phyloP scores from a whole-genome alignment of 257 asterid genomes.

The Solanum peruvianum region DNA sequence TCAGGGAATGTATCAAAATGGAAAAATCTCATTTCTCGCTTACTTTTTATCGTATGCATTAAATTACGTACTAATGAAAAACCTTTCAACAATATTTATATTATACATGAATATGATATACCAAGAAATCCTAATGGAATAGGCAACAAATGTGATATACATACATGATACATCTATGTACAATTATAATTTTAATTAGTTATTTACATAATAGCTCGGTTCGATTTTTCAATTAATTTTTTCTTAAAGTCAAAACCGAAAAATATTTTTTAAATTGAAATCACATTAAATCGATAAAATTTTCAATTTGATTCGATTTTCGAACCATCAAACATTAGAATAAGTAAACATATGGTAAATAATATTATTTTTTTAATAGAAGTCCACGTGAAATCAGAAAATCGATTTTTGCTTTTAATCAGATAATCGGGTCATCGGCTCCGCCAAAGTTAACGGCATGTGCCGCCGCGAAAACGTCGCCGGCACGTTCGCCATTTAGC shows the following conservation, averaged over 20 bases:
- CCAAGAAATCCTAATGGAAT: not conserved
- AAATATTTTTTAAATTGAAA: too few species aligned
- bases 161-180: too few species aligned
- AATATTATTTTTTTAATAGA: not conserved
- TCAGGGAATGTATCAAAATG: accelerated
- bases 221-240: too few species aligned
- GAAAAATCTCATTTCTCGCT: accelerated
- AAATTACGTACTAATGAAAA: not conserved
- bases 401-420: not conserved
- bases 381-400: not conserved
- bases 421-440: not conserved
- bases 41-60: not conserved
- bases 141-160: too few species aligned
- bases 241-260: accelerated
- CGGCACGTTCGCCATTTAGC: not conserved
- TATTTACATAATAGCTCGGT: not conserved
- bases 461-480: not conserved
- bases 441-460: not conserved
- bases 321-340: too few species aligned
- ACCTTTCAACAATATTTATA: too few species aligned
- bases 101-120: not conserved
- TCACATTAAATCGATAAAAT: too few species aligned
- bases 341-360: not conserved
- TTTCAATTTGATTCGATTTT: too few species aligned
- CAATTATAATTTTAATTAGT: not conserved